Percentiles rank a stretch among this genome's conserved stretches.
Conservation (phyloP, 202 grass and related monocot species). For the Eragrostis tef region DNA sequence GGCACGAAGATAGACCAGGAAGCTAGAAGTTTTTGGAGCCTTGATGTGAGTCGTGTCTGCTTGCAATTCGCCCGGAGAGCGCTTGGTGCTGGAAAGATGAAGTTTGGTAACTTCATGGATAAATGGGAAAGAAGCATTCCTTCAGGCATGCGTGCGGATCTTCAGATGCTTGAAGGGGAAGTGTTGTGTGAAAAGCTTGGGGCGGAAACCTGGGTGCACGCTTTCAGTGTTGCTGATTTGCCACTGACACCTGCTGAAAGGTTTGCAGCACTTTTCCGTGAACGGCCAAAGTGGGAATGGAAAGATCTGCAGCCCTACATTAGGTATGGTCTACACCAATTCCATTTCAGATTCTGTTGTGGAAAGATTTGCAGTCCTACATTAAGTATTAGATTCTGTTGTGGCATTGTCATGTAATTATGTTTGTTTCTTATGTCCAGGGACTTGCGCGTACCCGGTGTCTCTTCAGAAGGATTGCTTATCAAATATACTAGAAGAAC, state of each 20-base stretch:
- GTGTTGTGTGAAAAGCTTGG: slow-evolving; percentile 82
- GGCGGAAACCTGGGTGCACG: slow-evolving; percentile 75
- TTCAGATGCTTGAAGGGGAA: slow-evolving; percentile 90
- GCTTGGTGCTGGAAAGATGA: slow-evolving; percentile 69
- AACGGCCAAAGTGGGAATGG: slow-evolving; percentile 82
- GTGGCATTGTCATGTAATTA: slow-evolving; percentile 3
- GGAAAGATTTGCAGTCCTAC: too few relatives aligned
- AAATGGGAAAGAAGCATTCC: slow-evolving; percentile 77
- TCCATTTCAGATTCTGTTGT: neutral
- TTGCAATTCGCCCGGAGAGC: slow-evolving; percentile 66
- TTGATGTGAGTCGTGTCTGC: slow-evolving; percentile 71
- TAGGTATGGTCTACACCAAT: slow-evolving; percentile 51
- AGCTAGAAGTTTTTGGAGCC: slow-evolving; percentile 52
- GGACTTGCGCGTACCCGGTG: slow-evolving; percentile 66
- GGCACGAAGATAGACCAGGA: slow-evolving; percentile 60
- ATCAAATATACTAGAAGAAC: slow-evolving; percentile 90
- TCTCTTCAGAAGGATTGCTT: slow-evolving; percentile 88
- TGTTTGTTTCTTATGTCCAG: slow-evolving; percentile 39
- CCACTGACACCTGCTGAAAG: slow-evolving; percentile 71
- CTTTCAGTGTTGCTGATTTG: slow-evolving; percentile 69
- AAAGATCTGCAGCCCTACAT: slow-evolving; percentile 91
- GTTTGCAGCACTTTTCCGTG: slow-evolving; percentile 69
- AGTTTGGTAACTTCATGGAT: slow-evolving; percentile 72
- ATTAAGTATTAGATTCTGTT: too few relatives aligned
- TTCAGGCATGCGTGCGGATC: slow-evolving; percentile 63